Percentiles rank a stretch among this genome's conserved stretches.
Conservation (phyloP, 345 rosid genomes). For the Stellera chamaejasme region DNA sequence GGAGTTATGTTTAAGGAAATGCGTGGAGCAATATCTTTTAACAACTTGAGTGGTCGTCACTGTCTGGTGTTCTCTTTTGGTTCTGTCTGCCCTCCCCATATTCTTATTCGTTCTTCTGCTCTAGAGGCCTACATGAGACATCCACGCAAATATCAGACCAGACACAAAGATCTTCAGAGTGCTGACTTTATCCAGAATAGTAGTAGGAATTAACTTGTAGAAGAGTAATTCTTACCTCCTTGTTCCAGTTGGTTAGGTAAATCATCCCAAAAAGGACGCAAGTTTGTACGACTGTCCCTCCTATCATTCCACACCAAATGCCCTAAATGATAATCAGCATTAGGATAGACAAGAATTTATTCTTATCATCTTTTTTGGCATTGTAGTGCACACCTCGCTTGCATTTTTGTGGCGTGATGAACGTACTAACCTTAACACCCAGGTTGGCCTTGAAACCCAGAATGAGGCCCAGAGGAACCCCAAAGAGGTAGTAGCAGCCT, state of each 20-base stretch:
- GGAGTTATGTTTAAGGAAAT: no score
- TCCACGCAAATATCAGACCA: not conserved
- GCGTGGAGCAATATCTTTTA: no score
- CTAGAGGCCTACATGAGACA: conserved; percentile 39
- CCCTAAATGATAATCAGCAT: conserved; percentile 24
- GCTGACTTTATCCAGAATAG: no score
- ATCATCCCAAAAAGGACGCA: conserved; percentile 30
- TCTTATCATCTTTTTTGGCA: no score
- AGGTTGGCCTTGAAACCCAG: conserved; percentile 37
- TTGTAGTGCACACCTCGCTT: no score
- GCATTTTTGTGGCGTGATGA: no score
- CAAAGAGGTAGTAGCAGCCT: conserved; percentile 50
- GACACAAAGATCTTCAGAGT: not conserved
- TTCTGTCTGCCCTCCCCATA: conserved; percentile 38
- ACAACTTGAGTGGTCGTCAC: no score
- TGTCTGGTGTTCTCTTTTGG: not conserved
- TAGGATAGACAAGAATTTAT: not conserved
- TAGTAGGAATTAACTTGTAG: no score
- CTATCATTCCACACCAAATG: conserved; percentile 45
- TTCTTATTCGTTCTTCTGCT: conserved; percentile 42
- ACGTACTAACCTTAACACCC: conserved; percentile 33
- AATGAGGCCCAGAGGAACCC: conserved; percentile 50
- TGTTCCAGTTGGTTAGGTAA: conserved; percentile 42
- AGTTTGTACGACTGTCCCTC: conserved; percentile 37
- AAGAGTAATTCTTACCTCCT: conserved; percentile 24